A percentile compares a stretch with the other conserved stretches of the same genome.
Evolutionary conservation across 2,329 filamentous ascomycete genomes (phyloP).

Genomic region (Zymoseptoria crescenta): DNA sequence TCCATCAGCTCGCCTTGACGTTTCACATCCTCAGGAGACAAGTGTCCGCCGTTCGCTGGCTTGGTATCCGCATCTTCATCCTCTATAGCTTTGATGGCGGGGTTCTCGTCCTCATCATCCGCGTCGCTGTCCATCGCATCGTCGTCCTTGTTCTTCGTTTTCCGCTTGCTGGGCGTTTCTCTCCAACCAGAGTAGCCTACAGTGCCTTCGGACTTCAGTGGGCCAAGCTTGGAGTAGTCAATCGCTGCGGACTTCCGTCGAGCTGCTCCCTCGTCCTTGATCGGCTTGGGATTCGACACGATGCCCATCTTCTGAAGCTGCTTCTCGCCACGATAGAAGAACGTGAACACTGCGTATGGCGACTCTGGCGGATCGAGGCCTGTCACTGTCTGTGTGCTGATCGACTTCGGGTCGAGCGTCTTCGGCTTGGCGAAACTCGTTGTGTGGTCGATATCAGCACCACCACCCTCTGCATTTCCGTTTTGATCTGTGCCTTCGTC

Average conservation of each 20-base stretch:
- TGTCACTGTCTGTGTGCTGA: constrained; percentile 98
- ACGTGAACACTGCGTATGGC: constrained; percentile 94
- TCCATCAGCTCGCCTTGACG: constrained; percentile 69
- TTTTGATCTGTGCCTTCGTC: constrained; percentile 57
- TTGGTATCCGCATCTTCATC: constrained; percentile 50
- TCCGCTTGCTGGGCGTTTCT: constrained; percentile 43
- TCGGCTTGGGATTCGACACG: constrained; percentile 52
- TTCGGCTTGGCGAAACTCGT: constrained; percentile 97
- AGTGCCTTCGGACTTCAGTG: constrained; percentile 76
- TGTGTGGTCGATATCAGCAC: constrained; percentile 87
- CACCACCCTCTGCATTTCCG: constrained; percentile 56
- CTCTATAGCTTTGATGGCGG: constrained; percentile 60
- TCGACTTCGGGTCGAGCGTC: constrained; percentile 89
- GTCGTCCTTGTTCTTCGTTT: constrained; percentile 48
- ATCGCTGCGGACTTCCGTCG: constrained; percentile 77
- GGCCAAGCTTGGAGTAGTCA: constrained; percentile 77
- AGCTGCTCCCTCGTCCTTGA: constrained; percentile 50
- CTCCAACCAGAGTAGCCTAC: constrained; percentile 87
- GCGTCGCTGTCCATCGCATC: constrained; percentile 70
- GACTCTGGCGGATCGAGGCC: constrained; percentile 93
- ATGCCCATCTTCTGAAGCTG: constrained; percentile 98
- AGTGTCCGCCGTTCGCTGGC: constrained; percentile 47
- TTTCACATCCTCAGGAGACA: constrained; percentile 63
- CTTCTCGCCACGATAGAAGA: constrained; percentile 90
- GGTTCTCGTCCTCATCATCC: constrained; percentile 55